phyloP scores from a whole-genome alignment of 1,284 basidiomycete species.

The Fomitopsis palustris region DNA sequence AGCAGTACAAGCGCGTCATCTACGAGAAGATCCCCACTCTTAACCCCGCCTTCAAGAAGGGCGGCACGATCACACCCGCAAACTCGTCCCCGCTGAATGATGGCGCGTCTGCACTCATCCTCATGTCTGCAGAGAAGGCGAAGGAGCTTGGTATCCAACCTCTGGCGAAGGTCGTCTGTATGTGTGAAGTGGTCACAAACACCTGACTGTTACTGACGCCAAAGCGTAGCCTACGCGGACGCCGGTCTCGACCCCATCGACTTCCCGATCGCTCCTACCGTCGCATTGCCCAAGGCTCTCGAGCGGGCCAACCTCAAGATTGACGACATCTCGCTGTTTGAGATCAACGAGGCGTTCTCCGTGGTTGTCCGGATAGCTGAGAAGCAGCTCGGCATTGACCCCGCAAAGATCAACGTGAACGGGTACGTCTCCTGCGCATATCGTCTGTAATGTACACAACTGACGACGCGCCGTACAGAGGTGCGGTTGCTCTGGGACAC shows the following conservation, averaged over 20 bases:
- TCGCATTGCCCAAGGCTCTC: conserved; percentile 88
- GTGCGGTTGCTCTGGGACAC: conserved; percentile 91
- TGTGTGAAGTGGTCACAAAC: conserved; percentile 27
- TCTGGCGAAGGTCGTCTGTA: conserved; percentile 87
- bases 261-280: conserved; percentile 94
- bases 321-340: conserved; percentile 89
- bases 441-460: neutral
- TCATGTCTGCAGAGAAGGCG: conserved; percentile 90
- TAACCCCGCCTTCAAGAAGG: conserved; percentile 87
- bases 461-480: conserved; percentile 42
- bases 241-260: conserved; percentile 96
- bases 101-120: conserved; percentile 93
- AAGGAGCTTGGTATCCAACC: conserved; percentile 88
- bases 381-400: conserved; percentile 82
- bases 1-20: conserved; percentile 96
- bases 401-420: conserved; percentile 89
- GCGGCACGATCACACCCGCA: conserved; percentile 90
- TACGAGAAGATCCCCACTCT: conserved; percentile 90
- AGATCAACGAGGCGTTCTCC: conserved; percentile 99
- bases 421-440: conserved; percentile 51
- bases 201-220: conserved; percentile 12
- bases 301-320: conserved; percentile 82
- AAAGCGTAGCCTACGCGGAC: conserved; percentile 85
- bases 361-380: conserved; percentile 92
- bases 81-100: conserved; percentile 97